phyloP scores from a whole-genome alignment of 805 yeast species.

The Clavispora santaluciae region DNA sequence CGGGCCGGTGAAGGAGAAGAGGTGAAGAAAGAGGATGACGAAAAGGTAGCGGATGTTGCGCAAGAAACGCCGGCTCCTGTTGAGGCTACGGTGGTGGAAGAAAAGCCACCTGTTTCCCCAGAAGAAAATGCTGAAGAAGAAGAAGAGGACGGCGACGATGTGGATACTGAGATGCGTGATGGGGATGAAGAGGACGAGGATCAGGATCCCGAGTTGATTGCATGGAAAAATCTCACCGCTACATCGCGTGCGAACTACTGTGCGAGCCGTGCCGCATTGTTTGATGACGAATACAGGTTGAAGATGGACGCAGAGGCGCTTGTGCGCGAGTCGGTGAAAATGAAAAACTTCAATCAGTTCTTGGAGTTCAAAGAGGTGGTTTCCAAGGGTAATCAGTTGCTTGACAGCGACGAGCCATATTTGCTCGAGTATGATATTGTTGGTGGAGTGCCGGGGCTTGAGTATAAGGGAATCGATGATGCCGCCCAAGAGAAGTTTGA shows the following conservation, averaged over 20 bases:
- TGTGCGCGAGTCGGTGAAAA: conserved; percentile 57
- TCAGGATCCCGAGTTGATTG: conserved; percentile 69
- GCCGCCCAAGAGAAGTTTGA: conserved; percentile 37
- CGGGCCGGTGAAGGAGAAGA: conserved; percentile 28
- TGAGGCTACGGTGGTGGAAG: conserved; percentile 1
- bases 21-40: conserved; percentile 24
- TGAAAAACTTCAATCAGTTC: conserved; percentile 57
- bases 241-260: conserved; percentile 75
- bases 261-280: conserved; percentile 59
- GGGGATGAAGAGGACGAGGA: conserved; percentile 52
- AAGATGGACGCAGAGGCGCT: conserved; percentile 68
- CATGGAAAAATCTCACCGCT: conserved; percentile 83
- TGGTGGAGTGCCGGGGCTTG: conserved; percentile 71
- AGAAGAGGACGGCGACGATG: conserved; percentile 30
- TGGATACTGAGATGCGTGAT: conserved; percentile 13
- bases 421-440: conserved; percentile 79
- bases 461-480: conserved; percentile 47
- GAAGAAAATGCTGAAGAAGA: conserved; percentile 37
- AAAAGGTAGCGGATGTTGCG: conserved; percentile 4
- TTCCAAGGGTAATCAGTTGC: conserved; percentile 39
- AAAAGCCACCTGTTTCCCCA: conserved; percentile 11
- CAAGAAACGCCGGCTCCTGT: conserved; percentile 8
- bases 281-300: conserved; percentile 50
- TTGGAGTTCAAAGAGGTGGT: conserved; percentile 35
- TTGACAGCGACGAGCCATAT: conserved; percentile 58